These are phyloP conservation scores for Panicum hallii DNA, from an alignment of 202 grass and related monocot species.

Conservation along the genomic window DNA sequence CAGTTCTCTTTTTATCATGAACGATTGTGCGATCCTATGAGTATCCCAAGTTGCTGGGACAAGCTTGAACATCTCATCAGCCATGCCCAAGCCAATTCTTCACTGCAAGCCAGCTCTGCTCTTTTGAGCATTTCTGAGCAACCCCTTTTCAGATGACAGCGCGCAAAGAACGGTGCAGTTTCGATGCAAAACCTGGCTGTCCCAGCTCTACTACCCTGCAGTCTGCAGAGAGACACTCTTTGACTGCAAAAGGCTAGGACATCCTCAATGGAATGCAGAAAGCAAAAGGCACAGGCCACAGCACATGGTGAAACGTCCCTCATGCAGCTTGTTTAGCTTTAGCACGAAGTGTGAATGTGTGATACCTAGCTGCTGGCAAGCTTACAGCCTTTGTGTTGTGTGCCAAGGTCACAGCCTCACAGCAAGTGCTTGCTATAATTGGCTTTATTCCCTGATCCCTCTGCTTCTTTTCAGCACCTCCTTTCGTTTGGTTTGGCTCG, in stretches of 20 bases:
- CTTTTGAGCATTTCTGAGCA: constrained; percentile 24
- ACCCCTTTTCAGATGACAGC: neutral
- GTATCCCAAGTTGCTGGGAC: neutral
- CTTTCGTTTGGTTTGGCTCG: constrained; percentile 36
- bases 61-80: neutral
- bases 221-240: neutral
- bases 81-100: neutral
- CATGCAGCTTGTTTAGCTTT: constrained; percentile 41
- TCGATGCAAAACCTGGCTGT: constrained; percentile 30
- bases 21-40: constrained; percentile 12
- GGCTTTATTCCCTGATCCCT: constrained; percentile 22
- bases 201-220: constrained; percentile 33
- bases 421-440: constrained; percentile 48
- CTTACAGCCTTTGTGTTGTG: constrained; percentile 6
- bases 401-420: constrained; percentile 34
- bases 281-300: constrained; percentile 5
- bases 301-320: constrained; percentile 10
- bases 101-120: constrained; percentile 11
- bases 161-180: constrained; percentile 19
- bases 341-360: neutral
- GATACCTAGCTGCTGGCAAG: constrained; percentile 27
- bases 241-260: constrained; percentile 18
- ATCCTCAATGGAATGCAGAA: constrained; percentile 44
- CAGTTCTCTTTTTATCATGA: neutral
- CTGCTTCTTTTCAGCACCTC: constrained; percentile 26